Evolutionary conservation across 345 rosid genomes (phyloP).

Genomic region (Sisymbrium irio): DNA sequence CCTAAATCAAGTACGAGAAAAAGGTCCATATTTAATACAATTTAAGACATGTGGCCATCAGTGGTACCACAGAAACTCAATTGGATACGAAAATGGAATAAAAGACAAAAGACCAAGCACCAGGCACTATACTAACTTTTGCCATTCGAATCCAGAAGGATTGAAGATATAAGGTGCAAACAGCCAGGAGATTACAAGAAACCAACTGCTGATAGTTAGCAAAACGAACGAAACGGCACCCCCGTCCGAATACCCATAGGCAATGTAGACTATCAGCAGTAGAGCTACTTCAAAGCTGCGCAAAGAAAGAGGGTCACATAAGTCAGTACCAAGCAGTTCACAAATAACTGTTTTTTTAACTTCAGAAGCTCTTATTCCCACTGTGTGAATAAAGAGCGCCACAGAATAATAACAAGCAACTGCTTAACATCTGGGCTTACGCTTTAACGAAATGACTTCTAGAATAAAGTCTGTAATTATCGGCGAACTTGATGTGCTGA

Average conservation of each 20-base stretch:
- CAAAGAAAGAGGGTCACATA: constrained; percentile 7
- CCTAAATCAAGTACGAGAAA: constrained; percentile 42
- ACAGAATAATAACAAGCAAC: constrained; percentile 2
- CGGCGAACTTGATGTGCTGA: constrained; percentile 96
- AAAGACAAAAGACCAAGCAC: constrained; percentile 14
- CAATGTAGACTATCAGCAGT: constrained; percentile 87
- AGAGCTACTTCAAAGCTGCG: constrained; percentile 94
- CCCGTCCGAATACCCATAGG: constrained; percentile 77
- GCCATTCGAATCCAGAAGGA: constrained; percentile 99
- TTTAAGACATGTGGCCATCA: not conserved
- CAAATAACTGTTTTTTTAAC: not conserved
- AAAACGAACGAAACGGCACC: constrained; percentile 75
- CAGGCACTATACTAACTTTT: constrained; percentile 59
- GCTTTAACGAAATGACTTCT: constrained; percentile 98
- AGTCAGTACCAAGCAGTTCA: constrained; percentile 9
- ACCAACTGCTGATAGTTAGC: constrained; percentile 94
- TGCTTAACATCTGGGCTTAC: constrained; percentile 46
- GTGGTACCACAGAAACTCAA: constrained; percentile 4
- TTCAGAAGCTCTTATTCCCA: constrained; percentile 15
- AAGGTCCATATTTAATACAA: not conserved
- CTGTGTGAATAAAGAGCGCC: constrained; percentile 20
- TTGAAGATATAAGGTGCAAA: constrained; percentile 99
- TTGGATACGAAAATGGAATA: not conserved
- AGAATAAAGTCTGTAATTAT: constrained; percentile 93
- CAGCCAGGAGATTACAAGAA: constrained; percentile 96